Conservation (phyloP, 192 early-diverging fungal species). For the Entophlyctis luteolus region DNA sequence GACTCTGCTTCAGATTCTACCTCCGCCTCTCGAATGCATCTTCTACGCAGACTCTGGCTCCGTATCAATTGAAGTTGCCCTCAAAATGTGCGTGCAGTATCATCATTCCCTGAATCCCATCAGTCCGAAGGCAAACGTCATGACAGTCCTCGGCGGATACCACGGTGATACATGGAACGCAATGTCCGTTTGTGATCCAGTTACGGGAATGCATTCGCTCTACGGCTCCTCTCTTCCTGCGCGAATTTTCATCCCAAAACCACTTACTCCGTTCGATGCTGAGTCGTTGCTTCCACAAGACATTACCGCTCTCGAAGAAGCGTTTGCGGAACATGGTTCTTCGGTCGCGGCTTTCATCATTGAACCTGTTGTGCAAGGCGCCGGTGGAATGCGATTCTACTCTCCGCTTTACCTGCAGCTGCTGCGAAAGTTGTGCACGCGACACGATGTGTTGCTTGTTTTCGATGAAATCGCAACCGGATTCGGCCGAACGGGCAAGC, state of each 20-base stretch:
- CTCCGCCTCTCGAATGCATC: constrained; percentile 41
- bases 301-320: constrained; percentile 33
- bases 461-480: constrained; percentile 75
- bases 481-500: constrained; percentile 17
- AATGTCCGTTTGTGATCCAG: constrained; percentile 73
- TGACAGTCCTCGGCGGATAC: constrained; percentile 65
- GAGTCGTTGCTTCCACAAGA: constrained; percentile 27
- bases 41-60: constrained; percentile 82
- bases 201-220: constrained; percentile 17
- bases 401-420: constrained; percentile 72
- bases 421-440: constrained; percentile 54
- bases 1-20: not conserved
- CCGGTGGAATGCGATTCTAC: constrained; percentile 80
- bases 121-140: constrained; percentile 5
- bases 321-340: not conserved
- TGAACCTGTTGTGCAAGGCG: constrained; percentile 77
- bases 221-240: constrained; percentile 6
- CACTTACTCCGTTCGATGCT: constrained; percentile 24
- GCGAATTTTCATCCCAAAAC: constrained; percentile 12
- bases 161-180: constrained; percentile 85
- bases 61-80: constrained; percentile 74
- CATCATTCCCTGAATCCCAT: constrained; percentile 15
- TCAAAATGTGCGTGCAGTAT: constrained; percentile 71
- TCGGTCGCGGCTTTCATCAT: constrained; percentile 54
- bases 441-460: constrained; percentile 57